Evolutionary conservation across 208 protist species (phyloP).

Genomic region (Wallacemonas sp.): DNA sequence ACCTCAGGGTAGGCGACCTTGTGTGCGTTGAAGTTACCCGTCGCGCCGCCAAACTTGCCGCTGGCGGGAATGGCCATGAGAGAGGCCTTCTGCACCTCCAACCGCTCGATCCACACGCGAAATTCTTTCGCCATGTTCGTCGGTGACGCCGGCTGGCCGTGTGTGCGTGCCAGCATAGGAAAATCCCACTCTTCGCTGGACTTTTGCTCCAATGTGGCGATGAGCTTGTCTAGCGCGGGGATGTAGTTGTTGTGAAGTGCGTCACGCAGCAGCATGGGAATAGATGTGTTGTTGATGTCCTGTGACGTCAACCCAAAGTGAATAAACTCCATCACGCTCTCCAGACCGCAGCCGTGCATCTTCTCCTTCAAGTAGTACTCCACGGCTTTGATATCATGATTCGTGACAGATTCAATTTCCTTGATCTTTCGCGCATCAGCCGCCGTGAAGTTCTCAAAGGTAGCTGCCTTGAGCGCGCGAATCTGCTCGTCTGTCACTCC

Average conservation of each 20-base stretch:
- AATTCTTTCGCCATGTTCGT: slow-evolving; percentile 94
- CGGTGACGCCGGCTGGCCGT: slow-evolving; percentile 94
- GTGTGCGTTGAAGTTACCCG: slow-evolving; percentile 95
- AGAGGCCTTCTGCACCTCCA: slow-evolving; percentile 72
- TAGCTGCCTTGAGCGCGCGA: slow-evolving; percentile 37
- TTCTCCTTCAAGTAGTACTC: slow-evolving; percentile 96
- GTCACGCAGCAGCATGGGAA: slow-evolving; percentile 93
- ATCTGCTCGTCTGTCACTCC: slow-evolving; percentile 59
- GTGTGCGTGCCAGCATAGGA: slow-evolving; percentile 94
- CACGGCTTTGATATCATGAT: slow-evolving; percentile 97
- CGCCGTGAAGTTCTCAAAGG: slow-evolving; percentile 76
- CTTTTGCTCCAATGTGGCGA: slow-evolving; percentile 53
- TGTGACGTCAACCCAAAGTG: slow-evolving; percentile 98
- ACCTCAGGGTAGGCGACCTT: slow-evolving; percentile 83
- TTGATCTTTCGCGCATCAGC: slow-evolving; percentile 89
- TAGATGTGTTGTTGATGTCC: slow-evolving; percentile 97
- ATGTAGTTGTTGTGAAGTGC: slow-evolving; percentile 75
- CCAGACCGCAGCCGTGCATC: slow-evolving; percentile 66
- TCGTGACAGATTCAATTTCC: slow-evolving; percentile 92
- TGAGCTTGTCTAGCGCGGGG: slow-evolving; percentile 58
- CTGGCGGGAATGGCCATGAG: slow-evolving; percentile 54
- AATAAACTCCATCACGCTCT: slow-evolving; percentile 89
- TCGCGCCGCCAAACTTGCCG: slow-evolving; percentile 95
- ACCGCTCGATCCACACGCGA: slow-evolving; percentile 91
- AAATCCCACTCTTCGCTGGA: slow-evolving; percentile 66